These are phyloP conservation scores for Paulownia fortunei DNA, from an alignment of 257 asterid species.

Conservation along the genomic window DNA sequence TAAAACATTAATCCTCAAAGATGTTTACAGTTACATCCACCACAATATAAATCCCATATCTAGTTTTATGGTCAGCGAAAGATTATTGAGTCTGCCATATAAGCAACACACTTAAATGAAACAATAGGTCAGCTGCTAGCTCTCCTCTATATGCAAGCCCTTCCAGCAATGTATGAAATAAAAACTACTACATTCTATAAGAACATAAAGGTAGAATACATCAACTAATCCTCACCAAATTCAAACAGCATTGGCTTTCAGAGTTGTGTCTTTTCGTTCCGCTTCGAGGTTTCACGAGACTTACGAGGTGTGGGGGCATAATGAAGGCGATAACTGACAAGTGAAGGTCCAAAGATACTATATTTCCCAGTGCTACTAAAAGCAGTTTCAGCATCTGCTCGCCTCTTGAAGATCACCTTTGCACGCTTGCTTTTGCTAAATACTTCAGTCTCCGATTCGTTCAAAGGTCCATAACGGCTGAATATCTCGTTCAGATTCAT, in stretches of 20 bases:
- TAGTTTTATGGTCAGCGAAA: conserved; percentile 12
- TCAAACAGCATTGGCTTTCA: conserved; percentile 30
- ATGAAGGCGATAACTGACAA: conserved; percentile 64
- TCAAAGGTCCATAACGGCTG: conserved; percentile 59
- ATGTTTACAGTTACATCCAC: conserved; percentile 20
- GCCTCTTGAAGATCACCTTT: conserved; percentile 65
- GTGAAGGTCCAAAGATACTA: conserved; percentile 72
- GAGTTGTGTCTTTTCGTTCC: conserved; percentile 39
- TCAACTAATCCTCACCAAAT: conserved; percentile 35
- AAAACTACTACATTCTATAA: conserved; percentile 7
- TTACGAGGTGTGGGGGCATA: conserved; percentile 43
- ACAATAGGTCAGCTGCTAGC: conserved; percentile 41
- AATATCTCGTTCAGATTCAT: conserved; percentile 63
- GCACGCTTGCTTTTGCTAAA: conserved; percentile 63
- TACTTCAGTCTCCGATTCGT: conserved; percentile 59
- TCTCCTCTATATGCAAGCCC: conserved; percentile 39
- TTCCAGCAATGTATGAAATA: conserved; percentile 24
- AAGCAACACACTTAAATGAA: conserved; percentile 30
- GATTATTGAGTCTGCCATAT: conserved; percentile 18
- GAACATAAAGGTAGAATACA: conserved; percentile 20
- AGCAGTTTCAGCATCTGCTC: conserved; percentile 71
- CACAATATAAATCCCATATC: conserved; percentile 6
- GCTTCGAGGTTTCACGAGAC: conserved; percentile 43
- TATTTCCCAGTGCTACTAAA: conserved; percentile 75
- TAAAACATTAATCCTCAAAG: conserved; percentile 8